phyloP scores from a whole-genome alignment of 1,284 basidiomycete species.

The Sphaerobolus stellatus region DNA sequence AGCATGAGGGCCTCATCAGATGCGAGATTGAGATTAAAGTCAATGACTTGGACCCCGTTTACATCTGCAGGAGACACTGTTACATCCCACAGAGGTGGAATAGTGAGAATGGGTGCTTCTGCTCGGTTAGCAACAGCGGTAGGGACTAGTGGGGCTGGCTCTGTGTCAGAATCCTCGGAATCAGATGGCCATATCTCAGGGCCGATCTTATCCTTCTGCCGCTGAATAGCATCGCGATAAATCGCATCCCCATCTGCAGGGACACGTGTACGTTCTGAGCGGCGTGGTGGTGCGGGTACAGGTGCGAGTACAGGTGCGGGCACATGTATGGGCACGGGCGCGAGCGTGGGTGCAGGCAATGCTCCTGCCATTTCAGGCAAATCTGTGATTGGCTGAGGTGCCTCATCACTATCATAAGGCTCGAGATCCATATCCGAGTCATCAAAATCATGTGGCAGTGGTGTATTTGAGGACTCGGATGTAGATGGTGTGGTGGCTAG shows the following conservation, averaged over 20 bases:
- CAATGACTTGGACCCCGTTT: too few species aligned
- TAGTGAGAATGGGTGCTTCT: too few species aligned
- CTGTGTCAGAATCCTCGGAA: background rate
- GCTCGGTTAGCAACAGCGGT: background rate
- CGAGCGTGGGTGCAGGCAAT: background rate
- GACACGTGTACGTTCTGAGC: background rate
- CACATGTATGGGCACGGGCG: conserved; percentile 2
- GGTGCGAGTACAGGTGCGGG: conserved; percentile 7
- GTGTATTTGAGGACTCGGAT: conserved; percentile 4
- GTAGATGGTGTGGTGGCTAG: conserved; percentile 10
- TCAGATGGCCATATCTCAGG: background rate
- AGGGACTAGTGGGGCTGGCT: background rate
- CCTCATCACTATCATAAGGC: background rate
- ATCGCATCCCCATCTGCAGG: background rate
- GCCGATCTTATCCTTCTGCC: conserved; percentile 11
- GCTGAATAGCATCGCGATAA: conserved; percentile 1
- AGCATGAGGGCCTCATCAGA: too few species aligned
- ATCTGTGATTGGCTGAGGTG: too few species aligned
- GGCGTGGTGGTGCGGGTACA: background rate
- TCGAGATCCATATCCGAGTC: background rate
- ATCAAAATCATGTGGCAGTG: background rate
- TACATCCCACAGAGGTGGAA: too few species aligned
- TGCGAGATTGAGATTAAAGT: too few species aligned
- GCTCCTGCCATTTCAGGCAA: too few species aligned
- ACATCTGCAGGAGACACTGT: too few species aligned